Evolutionary conservation across 2,329 filamentous ascomycete genomes (phyloP).

Genomic region (Zymoseptoria passerinii): DNA sequence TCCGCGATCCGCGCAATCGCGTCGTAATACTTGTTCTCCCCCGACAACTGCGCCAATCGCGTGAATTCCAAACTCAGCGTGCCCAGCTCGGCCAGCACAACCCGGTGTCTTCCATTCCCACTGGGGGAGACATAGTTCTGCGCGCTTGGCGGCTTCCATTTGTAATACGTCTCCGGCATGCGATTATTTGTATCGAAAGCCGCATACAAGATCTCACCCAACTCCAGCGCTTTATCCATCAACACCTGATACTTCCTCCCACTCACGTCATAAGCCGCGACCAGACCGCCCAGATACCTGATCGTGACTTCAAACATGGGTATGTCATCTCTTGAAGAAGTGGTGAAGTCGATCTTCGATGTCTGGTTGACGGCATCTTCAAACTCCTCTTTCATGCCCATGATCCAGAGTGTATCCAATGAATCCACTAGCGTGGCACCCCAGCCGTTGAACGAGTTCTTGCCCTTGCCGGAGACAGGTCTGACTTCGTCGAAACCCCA

Average conservation of each 20-base stretch:
- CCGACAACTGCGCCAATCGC: conserved; percentile 75
- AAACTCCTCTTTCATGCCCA: conserved; percentile 71
- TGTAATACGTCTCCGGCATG: conserved; percentile 77
- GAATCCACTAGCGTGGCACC: conserved; percentile 78
- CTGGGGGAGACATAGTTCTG: conserved; percentile 54
- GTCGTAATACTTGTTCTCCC: conserved; percentile 77
- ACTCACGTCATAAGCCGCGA: conserved; percentile 81
- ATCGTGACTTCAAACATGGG: conserved; percentile 93
- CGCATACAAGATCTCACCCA: conserved; percentile 72
- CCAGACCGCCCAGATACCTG: conserved; percentile 76
- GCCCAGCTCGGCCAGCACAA: conserved; percentile 61
- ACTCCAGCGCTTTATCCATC: conserved; percentile 68
- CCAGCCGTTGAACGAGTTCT: conserved; percentile 87
- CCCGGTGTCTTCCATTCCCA: conserved; percentile 23
- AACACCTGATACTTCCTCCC: conserved; percentile 60
- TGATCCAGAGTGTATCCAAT: conserved; percentile 80
- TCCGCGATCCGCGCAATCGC: conserved; percentile 79
- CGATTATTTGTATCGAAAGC: conserved; percentile 88
- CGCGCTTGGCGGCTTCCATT: conserved; percentile 60
- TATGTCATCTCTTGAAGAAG: conserved; percentile 57
- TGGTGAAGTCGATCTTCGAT: conserved; percentile 73
- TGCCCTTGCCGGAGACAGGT: conserved; percentile 58
- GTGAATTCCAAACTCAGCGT: conserved; percentile 85
- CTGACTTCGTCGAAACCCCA: conserved; percentile 81
- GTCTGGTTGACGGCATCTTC: conserved; percentile 65